Evolutionary conservation across 768 basidiomycete species (phyloP).

Genomic region (Arthromyces matolae): DNA sequence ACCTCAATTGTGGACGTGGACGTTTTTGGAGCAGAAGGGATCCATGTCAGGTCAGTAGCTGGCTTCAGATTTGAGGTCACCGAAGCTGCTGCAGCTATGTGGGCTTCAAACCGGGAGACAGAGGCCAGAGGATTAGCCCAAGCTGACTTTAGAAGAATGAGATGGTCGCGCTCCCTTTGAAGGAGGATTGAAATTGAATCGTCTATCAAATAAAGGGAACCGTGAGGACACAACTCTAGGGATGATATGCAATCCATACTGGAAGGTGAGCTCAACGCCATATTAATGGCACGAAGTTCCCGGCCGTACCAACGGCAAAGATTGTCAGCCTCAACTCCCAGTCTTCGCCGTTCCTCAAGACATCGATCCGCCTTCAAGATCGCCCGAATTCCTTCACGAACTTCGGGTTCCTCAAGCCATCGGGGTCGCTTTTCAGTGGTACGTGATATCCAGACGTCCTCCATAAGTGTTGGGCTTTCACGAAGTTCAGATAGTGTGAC

Average conservation of each 20-base stretch:
- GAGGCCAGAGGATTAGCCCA: not conserved
- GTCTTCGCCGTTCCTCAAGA: slow-evolving; percentile 13
- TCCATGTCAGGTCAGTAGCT: too few species aligned
- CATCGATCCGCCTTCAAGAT: slow-evolving; percentile 14
- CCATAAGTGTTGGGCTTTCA: slow-evolving; percentile 25
- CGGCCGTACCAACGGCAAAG: slow-evolving; percentile 30
- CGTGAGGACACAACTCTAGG: too few species aligned
- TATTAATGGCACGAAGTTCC: slow-evolving; percentile 25
- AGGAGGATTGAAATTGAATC: not conserved
- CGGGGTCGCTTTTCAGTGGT: slow-evolving; percentile 12
- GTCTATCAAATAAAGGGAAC: too few species aligned
- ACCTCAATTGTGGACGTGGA: too few species aligned
- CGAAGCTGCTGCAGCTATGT: too few species aligned
- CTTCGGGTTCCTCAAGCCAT: slow-evolving; percentile 31
- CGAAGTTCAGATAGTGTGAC: slow-evolving; percentile 25
- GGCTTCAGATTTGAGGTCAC: too few species aligned
- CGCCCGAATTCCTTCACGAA: slow-evolving; percentile 18
- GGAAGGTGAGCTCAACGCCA: slow-evolving; percentile 11
- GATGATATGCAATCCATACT: too few species aligned
- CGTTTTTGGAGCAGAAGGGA: too few species aligned
- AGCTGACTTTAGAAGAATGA: not conserved
- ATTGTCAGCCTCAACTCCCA: slow-evolving; percentile 25
- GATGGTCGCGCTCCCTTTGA: not conserved
- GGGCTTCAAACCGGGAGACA: not conserved
- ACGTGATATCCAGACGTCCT: slow-evolving; percentile 33